phyloP scores from a whole-genome alignment of 2,329 filamentous ascomycete genomes.

The Verticillium nonalfalfae region DNA sequence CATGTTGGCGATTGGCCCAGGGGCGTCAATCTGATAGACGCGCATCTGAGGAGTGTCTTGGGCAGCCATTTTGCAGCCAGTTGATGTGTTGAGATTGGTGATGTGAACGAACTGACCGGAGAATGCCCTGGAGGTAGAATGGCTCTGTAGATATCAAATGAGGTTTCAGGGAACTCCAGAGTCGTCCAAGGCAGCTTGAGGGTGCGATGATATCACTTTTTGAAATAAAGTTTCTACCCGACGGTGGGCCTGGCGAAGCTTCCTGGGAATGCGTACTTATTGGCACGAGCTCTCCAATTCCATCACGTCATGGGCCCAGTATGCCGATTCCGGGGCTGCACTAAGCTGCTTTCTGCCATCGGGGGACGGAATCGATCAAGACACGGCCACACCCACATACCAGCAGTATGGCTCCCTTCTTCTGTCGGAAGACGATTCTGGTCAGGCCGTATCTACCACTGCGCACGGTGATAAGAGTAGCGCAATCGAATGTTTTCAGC shows the following conservation, averaged over 20 bases:
- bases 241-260: background rate
- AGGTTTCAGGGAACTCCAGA: background rate
- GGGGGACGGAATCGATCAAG: background rate
- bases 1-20: background rate
- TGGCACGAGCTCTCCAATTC: background rate
- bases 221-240: background rate
- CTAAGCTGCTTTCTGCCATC: background rate
- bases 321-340: background rate
- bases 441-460: too few relatives aligned
- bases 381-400: too few relatives aligned
- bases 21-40: background rate
- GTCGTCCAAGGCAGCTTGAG: background rate
- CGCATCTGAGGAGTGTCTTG: background rate
- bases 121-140: too few relatives aligned
- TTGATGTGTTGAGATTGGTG: background rate
- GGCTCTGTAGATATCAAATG: background rate
- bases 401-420: too few relatives aligned
- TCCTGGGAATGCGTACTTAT: background rate
- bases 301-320: background rate
- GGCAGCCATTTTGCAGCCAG: background rate
- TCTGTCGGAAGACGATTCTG: too few relatives aligned
- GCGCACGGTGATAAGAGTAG: too few relatives aligned
- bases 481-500: too few relatives aligned
- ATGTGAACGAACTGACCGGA: background rate
- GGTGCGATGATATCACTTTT: background rate